Base-by-base conservation (phyloP, 2,329 filamentous ascomycete species). In the Lachnellula willkommii region DNA sequence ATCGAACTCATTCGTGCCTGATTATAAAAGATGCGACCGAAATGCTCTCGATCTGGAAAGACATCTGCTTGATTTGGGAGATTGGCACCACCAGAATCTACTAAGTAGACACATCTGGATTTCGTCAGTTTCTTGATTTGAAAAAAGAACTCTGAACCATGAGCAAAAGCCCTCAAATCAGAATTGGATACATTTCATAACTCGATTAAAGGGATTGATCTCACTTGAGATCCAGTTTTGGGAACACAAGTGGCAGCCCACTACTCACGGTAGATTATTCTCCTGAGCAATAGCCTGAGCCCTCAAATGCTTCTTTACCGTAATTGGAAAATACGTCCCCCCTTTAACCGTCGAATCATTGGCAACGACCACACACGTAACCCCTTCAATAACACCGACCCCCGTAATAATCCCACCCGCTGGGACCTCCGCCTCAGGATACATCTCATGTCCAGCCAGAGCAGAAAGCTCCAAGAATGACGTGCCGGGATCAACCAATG, bases 271-370 rank as follows among this genome's bases (percentile, higher is more conserved):
- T 42, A 86, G 72, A 46, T 81, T 86, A 72, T 97, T 97, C 71
- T 97, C 90, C 62, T 89, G 83, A 0, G 93, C 93, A 61, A 97
- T 88, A 28, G 88, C 85, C 72, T 99, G 94, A 4, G 93, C 93
- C 60, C 93, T 84, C 15, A 97, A 78, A 72, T 97, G 94, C 78
- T 99, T 99, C 77, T 96, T 96, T 57, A 97, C 90, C 0, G 93
- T 99, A 65, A 97, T 90, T 1, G 93, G 93, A 69, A 93, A 97
- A 74, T 99, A 99, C 1, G 93, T 95, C 24, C 93, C 93, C 52
- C 93, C 93, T 75, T 97, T 99, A 68, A 97, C 93, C 17, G 93
- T 96, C 75, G 90, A 95, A 71, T 96, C 93, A 70, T 97, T 96
- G 56, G 91, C 92, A 50, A 96, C 89, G 65, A 97, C 89, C 75